These are phyloP conservation scores for Colletotrichum tofieldiae DNA, from an alignment of 2,329 filamentous ascomycete genomes.

Conservation along the genomic window DNA sequence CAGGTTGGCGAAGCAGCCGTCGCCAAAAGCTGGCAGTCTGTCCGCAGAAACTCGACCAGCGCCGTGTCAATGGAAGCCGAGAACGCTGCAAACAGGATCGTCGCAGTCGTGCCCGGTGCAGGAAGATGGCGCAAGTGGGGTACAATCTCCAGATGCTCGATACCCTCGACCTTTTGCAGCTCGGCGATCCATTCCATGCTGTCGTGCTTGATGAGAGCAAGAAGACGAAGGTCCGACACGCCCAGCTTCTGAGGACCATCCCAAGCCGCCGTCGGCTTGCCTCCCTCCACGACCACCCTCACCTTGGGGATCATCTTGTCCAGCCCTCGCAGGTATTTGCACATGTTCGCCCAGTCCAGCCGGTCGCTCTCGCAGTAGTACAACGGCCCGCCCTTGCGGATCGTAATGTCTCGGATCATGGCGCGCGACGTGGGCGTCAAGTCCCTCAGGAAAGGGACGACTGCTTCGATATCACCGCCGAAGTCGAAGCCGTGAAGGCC, in stretches of 20 bases:
- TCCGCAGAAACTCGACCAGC: conserved; percentile 67
- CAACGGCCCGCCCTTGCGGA: conserved; percentile 70
- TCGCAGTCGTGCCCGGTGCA: conserved; percentile 65
- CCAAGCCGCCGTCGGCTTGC: conserved; percentile 67
- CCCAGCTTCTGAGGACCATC: conserved; percentile 63
- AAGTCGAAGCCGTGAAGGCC: conserved; percentile 72
- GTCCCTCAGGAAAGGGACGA: conserved; percentile 72
- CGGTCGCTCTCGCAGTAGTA: conserved; percentile 65
- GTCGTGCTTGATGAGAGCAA: conserved; percentile 62
- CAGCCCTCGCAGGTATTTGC: conserved; percentile 58
- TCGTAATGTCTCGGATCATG: conserved; percentile 64
- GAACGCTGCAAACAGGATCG: conserved; percentile 73
- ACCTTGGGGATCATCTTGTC: conserved; percentile 59
- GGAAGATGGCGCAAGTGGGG: conserved; percentile 70
- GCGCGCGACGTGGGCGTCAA: conserved; percentile 64
- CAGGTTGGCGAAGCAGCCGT: not conserved
- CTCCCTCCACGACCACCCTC: conserved; percentile 69
- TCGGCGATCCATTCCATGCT: conserved; percentile 72
- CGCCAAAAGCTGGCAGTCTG: conserved; percentile 44
- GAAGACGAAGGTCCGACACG: conserved; percentile 62
- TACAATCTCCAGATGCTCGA: conserved; percentile 66
- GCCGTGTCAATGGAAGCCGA: conserved; percentile 72
- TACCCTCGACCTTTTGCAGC: conserved; percentile 64
- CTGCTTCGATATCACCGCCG: conserved; percentile 71
- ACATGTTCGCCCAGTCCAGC: conserved; percentile 66